A percentile compares a stretch with the other conserved stretches of the same genome.
These are phyloP conservation scores for Aegilops longissima DNA, from an alignment of 176 grass and related monocot species.

Conservation along the genomic window DNA sequence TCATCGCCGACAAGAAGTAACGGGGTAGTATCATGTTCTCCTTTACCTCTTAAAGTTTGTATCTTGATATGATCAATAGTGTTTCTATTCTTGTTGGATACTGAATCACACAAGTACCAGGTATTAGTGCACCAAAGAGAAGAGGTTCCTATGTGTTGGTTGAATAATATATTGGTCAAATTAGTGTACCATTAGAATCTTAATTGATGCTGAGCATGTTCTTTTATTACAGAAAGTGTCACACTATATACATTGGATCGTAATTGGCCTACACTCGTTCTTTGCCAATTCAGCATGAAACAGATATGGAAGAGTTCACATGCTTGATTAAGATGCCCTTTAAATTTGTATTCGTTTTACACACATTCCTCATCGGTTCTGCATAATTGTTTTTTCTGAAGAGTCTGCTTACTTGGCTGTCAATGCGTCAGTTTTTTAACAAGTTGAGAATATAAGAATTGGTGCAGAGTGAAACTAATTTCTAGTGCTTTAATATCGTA, in stretches of 20 bases:
- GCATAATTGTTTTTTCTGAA: background rate
- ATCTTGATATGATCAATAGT: background rate
- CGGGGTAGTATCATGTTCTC: background rate
- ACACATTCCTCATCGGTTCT: no score
- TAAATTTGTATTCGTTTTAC: no score
- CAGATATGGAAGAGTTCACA: background rate
- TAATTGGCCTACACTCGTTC: background rate
- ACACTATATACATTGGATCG: background rate
- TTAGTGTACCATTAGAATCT: background rate
- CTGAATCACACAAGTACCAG: constrained; percentile 2
- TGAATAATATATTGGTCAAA: constrained; percentile 22
- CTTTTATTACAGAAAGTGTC: background rate
- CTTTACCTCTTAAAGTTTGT: background rate
- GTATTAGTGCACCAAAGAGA: constrained; percentile 4
- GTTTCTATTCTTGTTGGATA: background rate
- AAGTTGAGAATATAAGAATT: background rate
- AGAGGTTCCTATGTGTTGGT: constrained; percentile 8
- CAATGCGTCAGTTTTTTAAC: background rate
- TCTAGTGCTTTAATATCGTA: background rate
- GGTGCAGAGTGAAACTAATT: background rate
- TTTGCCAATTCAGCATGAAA: background rate
- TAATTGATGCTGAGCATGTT: background rate
- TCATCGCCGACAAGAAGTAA: constrained; percentile 31
- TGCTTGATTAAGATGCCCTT: no score
- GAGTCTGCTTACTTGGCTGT: background rate